phyloP scores from a whole-genome alignment of 1,284 basidiomycete genomes.

The Agaricales sp. region DNA sequence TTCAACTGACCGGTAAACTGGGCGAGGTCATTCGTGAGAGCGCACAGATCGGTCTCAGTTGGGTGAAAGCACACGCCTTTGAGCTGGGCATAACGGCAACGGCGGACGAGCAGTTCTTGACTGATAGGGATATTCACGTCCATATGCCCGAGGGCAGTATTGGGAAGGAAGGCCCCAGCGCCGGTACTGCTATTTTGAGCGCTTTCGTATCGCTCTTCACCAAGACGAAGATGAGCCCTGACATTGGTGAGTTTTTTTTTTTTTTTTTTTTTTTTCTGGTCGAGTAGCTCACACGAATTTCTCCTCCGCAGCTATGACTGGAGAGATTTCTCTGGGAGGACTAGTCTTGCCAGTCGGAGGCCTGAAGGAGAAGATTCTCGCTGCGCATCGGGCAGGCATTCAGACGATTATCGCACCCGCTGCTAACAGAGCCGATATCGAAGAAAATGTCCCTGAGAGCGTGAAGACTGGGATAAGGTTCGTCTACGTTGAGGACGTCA shows the following conservation, averaged over 20 bases:
- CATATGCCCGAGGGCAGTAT: constrained; percentile 97
- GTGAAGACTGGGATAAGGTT: constrained; percentile 91
- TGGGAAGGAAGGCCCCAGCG: constrained; percentile 96
- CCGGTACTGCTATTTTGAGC: constrained; percentile 87
- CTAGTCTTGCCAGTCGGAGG: constrained; percentile 92
- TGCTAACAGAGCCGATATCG: constrained; percentile 85
- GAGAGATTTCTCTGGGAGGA: constrained; percentile 87
- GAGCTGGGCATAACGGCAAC: constrained; percentile 78
- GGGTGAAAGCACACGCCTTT: constrained; percentile 87
- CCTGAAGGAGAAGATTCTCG: constrained; percentile 91
- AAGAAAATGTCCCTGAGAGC: constrained; percentile 90
- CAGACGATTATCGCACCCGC: constrained; percentile 83
- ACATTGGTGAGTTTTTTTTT: constrained; percentile 57
- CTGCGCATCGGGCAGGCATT: constrained; percentile 89
- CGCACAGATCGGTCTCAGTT: constrained; percentile 88
- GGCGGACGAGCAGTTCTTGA: constrained; percentile 67
- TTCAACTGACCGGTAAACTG: constrained; percentile 93
- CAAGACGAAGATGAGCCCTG: constrained; percentile 70
- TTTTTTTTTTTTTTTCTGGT: not conserved
- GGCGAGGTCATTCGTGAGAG: constrained; percentile 97
- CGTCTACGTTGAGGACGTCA: constrained; percentile 87
- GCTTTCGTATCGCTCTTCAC: constrained; percentile 91
- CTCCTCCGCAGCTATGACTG: constrained; percentile 74
- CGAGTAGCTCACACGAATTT: not conserved
- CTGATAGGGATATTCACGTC: constrained; percentile 81